phyloP scores from a whole-genome alignment of 2,329 filamentous ascomycete genomes.

The Alternaria triticimaculans region DNA sequence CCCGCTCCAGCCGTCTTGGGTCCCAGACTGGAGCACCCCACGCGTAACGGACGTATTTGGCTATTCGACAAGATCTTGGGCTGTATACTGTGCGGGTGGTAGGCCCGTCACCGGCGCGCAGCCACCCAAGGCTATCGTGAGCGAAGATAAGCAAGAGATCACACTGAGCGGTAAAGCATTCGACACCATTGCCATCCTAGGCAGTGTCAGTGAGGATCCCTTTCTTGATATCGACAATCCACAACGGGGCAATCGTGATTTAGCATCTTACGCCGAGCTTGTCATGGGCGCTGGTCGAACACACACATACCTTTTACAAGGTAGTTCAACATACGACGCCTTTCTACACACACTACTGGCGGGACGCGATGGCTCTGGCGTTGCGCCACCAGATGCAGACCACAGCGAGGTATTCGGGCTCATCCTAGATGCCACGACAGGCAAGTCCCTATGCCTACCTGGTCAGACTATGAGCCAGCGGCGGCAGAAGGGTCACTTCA shows the following conservation, averaged over 20 bases:
- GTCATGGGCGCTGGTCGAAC: neutral
- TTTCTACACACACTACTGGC: constrained; percentile 31
- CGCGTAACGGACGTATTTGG: constrained; percentile 30
- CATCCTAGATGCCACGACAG: constrained; percentile 24
- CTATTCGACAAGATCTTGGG: constrained; percentile 27
- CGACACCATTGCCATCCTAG: constrained; percentile 19
- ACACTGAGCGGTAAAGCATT: constrained; percentile 24
- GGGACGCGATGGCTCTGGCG: constrained; percentile 24
- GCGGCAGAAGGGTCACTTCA: constrained; percentile 29
- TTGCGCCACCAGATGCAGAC: constrained; percentile 15
- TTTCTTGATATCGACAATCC: constrained; percentile 21
- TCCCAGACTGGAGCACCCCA: constrained; percentile 30
- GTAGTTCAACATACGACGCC: constrained; percentile 24
- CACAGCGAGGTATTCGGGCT: constrained; percentile 34
- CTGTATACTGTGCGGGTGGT: constrained; percentile 25
- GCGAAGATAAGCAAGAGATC: constrained; percentile 11
- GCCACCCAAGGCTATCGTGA: neutral
- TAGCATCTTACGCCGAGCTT: constrained; percentile 17
- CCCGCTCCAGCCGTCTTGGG: constrained; percentile 29
- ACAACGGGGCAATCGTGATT: constrained; percentile 3
- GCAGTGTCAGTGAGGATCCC: constrained; percentile 10
- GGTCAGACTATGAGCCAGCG: constrained; percentile 29
- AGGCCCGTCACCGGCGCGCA: neutral
- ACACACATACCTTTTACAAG: constrained; percentile 9
- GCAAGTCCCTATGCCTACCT: constrained; percentile 19